Percentiles rank a stretch among this genome's conserved stretches.
phyloP scores from a whole-genome alignment of 106 monocot genomes.

The Gastrodia elata region DNA sequence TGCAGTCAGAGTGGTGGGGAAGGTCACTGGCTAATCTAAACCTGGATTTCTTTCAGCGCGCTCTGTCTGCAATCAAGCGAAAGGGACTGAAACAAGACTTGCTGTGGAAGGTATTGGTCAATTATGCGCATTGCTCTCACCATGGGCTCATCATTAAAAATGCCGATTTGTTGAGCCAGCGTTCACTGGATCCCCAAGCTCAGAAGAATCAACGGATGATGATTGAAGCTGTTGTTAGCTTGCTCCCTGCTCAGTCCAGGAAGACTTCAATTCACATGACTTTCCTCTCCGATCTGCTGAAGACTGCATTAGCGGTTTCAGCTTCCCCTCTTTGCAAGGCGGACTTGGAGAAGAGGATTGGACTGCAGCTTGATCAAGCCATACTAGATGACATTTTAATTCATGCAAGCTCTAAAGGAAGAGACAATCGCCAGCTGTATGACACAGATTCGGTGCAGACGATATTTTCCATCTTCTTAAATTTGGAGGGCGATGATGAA shows the following conservation, averaged over 20 bases:
- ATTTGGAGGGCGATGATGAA: slow-evolving; percentile 48
- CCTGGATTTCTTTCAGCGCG: slow-evolving; percentile 71
- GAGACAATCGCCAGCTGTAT: slow-evolving; percentile 40
- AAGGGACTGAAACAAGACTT: slow-evolving; percentile 80
- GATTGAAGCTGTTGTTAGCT: slow-evolving; percentile 52
- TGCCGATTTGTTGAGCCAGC: slow-evolving; percentile 14
- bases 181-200: slow-evolving; percentile 20
- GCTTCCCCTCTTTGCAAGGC: slow-evolving; percentile 45
- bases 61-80: slow-evolving; percentile 55
- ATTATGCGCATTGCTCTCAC: slow-evolving; percentile 56
- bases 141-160: slow-evolving; percentile 27
- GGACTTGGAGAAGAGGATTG: slow-evolving; percentile 72
- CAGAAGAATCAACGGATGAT: slow-evolving; percentile 34
- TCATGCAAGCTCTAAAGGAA: slow-evolving; percentile 20
- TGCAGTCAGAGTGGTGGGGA: slow-evolving; percentile 63
- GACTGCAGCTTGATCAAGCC: slow-evolving; percentile 62
- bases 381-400: slow-evolving; percentile 79
- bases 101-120: slow-evolving; percentile 47
- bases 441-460: slow-evolving; percentile 57
- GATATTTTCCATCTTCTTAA: slow-evolving; percentile 60
- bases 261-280: slow-evolving; percentile 57
- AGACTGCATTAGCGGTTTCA: slow-evolving; percentile 35
- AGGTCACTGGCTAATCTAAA: slow-evolving; percentile 31
- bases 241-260: slow-evolving; percentile 67
- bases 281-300: slow-evolving; percentile 75